A percentile compares a stretch with the other conserved stretches of the same genome.
Conservation (phyloP, 345 rosid genomes). For the Citrus inodora region DNA sequence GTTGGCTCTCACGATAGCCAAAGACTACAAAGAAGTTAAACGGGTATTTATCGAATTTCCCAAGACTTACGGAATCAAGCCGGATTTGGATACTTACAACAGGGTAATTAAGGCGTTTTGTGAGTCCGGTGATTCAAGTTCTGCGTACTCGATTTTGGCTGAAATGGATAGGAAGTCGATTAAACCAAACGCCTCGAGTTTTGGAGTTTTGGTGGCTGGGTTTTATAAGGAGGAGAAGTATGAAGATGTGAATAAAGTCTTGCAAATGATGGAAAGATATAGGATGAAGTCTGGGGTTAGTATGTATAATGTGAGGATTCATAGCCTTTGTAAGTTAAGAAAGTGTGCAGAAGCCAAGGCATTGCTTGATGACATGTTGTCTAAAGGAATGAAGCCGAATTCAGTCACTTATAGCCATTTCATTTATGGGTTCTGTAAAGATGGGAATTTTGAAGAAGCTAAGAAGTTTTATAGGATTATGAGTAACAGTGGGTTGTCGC, state of each 20-base stretch:
- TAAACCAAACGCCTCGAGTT: constrained; percentile 46
- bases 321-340: constrained; percentile 61
- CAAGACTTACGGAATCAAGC: constrained; percentile 40
- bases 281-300: constrained; percentile 34
- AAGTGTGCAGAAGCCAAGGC: constrained; percentile 63
- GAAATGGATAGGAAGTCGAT: constrained; percentile 76
- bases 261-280: constrained; percentile 56
- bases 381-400: constrained; percentile 46
- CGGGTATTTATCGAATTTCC: constrained; percentile 66
- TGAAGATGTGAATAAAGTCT: constrained; percentile 66
- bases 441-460: constrained; percentile 61
- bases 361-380: constrained; percentile 55
- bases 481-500: constrained; percentile 42
- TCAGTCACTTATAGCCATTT: constrained; percentile 42
- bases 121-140: constrained; percentile 54
- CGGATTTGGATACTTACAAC: constrained; percentile 59
- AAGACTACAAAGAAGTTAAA: constrained; percentile 57
- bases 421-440: constrained; percentile 71
- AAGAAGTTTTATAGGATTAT: constrained; percentile 56
- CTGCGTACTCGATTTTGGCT: constrained; percentile 52
- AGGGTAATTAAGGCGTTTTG: constrained; percentile 57
- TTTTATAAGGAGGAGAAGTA: constrained; percentile 66
- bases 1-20: constrained; percentile 56
- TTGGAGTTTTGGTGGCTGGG: constrained; percentile 55
- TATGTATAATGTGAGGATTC: constrained; percentile 62